Evolutionary conservation across 805 yeast species (phyloP), one percentile per base, ranked within the genome.

Genomic region (Sugiyamaella floridensis): DNA sequence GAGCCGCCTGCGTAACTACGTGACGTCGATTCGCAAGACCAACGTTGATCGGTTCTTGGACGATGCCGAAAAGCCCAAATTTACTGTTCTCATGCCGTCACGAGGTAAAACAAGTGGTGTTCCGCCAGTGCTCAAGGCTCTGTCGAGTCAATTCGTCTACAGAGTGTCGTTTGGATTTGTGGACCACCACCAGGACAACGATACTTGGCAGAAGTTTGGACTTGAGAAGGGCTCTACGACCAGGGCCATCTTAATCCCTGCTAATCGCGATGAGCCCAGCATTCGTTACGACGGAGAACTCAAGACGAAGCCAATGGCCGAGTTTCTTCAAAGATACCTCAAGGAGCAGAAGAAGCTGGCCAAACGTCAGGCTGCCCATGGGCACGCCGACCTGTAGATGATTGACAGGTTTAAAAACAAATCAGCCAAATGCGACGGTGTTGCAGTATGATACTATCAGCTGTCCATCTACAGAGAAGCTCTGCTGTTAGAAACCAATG

Each of bases 141-240:
- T 67, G 44, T 63, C 68, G 34, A 58, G 57, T 9, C 66, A 66
- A 52, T 65, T 61, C 52, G 57, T 64, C 42, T 64, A 65, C 41
- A 55, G 57, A 29, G 44, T 60, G 47, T 51, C 58, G n/a, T 67
- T 67, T 45, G 69, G 59, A 20, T 58, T 55, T 40, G 55, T 64
- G 2, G 48, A 52, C 16, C 61, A 64, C 41, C 58, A 61, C 32
- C 60, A 64, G 40, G 53, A 55, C 11, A 61, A 60, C 28, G 62
- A 63, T 22, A 51, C 62, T 11, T 58, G 63, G 65, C 54, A 55
- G 46, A 51, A 57, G 45, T 49, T 62, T 16, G 62, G 62, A 32
- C 43, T 60, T 32, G 37, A 47, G 42, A 61, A 60, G 20, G 60
- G 54, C 15, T 60, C 57, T n/a, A 55, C 56, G 49, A 49, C 60